Percentiles rank a stretch among this genome's conserved stretches.
Evolutionary conservation across 306 rosid species (phyloP).

Genomic region (Fragaria nilgerrensis): DNA sequence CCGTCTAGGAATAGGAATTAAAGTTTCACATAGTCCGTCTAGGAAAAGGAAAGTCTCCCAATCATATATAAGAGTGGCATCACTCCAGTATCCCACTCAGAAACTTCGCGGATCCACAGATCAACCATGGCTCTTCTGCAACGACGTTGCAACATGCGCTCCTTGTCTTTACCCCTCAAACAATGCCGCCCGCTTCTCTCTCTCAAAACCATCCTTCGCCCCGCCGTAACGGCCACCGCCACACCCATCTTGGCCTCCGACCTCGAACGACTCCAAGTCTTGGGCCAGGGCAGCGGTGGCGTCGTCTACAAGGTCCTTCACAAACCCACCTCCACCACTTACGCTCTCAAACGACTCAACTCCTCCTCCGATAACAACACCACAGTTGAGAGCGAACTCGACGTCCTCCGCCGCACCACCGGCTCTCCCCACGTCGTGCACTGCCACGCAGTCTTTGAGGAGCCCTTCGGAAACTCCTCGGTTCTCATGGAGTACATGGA

Average conservation of each 20-base stretch:
- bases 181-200: background rate
- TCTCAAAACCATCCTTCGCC: background rate
- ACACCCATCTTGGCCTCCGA: background rate
- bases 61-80: too few species aligned
- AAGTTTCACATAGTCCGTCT: too few species aligned
- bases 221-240: background rate
- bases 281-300: background rate
- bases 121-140: background rate
- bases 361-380: background rate
- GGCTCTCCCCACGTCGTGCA: constrained; percentile 36
- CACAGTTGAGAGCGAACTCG: background rate
- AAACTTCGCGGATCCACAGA: background rate
- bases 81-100: background rate
- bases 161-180: background rate
- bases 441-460: constrained; percentile 63
- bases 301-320: background rate
- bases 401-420: background rate
- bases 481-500: constrained; percentile 82
- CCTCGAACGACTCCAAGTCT: background rate
- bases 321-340: background rate
- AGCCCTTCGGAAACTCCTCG: constrained; percentile 64
- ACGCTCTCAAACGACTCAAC: background rate
- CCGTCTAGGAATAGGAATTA: too few species aligned
- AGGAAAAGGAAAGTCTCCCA: too few species aligned
- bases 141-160: background rate